These are phyloP conservation scores for Petrea volubilis DNA, from an alignment of 257 asterid genomes.

Conservation along the genomic window DNA sequence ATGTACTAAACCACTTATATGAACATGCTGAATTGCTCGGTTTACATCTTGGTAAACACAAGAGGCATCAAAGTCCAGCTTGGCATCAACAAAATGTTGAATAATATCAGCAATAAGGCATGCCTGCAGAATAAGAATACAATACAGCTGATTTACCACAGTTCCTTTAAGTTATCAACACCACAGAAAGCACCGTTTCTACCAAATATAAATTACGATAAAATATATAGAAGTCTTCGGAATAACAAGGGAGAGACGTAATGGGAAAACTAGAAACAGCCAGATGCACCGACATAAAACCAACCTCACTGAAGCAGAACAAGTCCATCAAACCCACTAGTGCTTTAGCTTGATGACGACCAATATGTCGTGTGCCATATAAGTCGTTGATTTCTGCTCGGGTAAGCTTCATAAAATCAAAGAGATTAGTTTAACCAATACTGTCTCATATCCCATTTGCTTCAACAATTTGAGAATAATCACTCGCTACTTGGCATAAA, in stretches of 20 bases:
- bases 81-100: conserved; percentile 95
- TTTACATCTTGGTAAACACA: conserved; percentile 90
- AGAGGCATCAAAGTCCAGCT: conserved; percentile 88
- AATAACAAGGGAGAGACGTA: conserved; percentile 1
- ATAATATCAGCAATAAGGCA: conserved; percentile 96
- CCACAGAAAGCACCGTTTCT: not conserved
- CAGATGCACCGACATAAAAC: conserved; percentile 23
- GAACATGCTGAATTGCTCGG: conserved; percentile 91
- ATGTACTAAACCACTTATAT: conserved; percentile 85
- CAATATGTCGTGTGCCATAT: conserved; percentile 90
- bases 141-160: not conserved
- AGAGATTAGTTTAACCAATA: not conserved
- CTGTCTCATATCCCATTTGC: not conserved
- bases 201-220: not conserved
- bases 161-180: conserved; percentile 1
- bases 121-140: conserved; percentile 56
- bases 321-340: conserved; percentile 96
- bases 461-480: not conserved
- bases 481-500: not conserved
- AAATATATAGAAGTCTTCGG: not conserved
- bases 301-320: conserved; percentile 98
- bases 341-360: conserved; percentile 85
- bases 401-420: conserved; percentile 58
- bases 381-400: conserved; percentile 70
- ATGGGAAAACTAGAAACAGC: not conserved